Conservation (phyloP, 306 rosid species). For the Malus fusca region DNA sequence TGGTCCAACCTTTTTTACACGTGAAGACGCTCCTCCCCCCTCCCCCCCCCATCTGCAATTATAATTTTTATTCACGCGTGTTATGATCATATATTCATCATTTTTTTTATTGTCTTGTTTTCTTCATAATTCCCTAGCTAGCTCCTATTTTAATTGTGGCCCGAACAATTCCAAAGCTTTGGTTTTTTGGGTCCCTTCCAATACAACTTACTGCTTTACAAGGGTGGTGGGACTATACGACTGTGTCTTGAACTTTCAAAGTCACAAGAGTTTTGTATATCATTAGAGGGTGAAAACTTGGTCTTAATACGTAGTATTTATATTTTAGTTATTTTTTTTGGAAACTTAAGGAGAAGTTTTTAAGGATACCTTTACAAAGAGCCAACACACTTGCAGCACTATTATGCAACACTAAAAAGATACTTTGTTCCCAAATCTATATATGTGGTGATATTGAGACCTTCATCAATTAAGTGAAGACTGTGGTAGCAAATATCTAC, state of each 20-base stretch:
- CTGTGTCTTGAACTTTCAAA: neutral
- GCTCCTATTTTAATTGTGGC: constrained; percentile 7
- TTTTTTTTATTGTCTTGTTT: neutral
- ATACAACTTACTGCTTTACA: neutral
- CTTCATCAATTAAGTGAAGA: neutral
- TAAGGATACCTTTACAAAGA: neutral
- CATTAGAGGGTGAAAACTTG: neutral
- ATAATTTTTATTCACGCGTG: constrained; percentile 76
- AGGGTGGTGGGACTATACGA: neutral
- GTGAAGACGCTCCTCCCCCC: constrained; percentile 86
- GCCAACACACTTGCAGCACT: neutral
- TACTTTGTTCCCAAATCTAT: too few relatives aligned
- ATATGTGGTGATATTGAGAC: neutral
- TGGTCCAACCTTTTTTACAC: constrained; percentile 92
- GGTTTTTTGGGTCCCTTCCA: neutral
- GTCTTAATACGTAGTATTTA: neutral
- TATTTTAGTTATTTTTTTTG: neutral
- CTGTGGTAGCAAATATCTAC: too few relatives aligned
- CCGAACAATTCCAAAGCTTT: neutral
- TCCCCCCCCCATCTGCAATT: constrained; percentile 43
- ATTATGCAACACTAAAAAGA: neutral
- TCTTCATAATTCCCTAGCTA: neutral
- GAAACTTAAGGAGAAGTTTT: neutral
- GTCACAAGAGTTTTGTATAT: neutral
- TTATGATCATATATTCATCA: constrained; percentile 44